A percentile compares a stretch with the other conserved stretches of the same genome.
These are phyloP conservation scores for Hyphodiscus hymeniophilus DNA, from an alignment of 495 filamentous ascomycete genomes.

Conservation along the genomic window DNA sequence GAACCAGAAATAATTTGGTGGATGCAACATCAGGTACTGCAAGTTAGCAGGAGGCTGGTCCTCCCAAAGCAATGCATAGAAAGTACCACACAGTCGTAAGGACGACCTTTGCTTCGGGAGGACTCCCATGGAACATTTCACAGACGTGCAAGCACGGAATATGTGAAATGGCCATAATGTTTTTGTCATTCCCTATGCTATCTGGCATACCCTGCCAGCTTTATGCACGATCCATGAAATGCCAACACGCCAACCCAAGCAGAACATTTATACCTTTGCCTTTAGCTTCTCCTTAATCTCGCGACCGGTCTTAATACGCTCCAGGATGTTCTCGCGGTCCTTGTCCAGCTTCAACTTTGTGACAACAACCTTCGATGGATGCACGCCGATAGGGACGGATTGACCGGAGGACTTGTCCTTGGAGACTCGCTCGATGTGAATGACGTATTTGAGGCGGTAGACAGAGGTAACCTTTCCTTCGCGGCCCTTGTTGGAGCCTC, in stretches of 20 bases:
- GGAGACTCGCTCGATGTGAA: conserved; percentile 86
- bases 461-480: conserved; percentile 92
- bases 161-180: conserved; percentile 56
- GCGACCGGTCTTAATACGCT: conserved; percentile 70
- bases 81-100: conserved; percentile 16
- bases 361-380: conserved; percentile 89
- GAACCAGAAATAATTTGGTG: conserved; percentile 70
- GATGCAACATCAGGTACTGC: conserved; percentile 6
- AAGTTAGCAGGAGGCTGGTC: conserved; percentile 17
- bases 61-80: conserved; percentile 22
- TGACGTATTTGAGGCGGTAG: conserved; percentile 95
- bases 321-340: conserved; percentile 91
- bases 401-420: conserved; percentile 93
- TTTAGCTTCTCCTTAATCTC: conserved; percentile 51
- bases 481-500: conserved; percentile 86
- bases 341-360: conserved; percentile 98
- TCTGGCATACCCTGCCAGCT: conserved; percentile 10
- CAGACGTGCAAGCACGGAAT: conserved; percentile 33
- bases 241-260: conserved; percentile 18
- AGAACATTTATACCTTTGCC: conserved; percentile 15
- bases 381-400: conserved; percentile 78
- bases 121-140: conserved; percentile 59
- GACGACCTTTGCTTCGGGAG: conserved; percentile 43
- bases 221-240: conserved; percentile 16
- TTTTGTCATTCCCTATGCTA: conserved; percentile 29